Percentiles rank a stretch among this genome's conserved stretches.
Conservation (phyloP, 2,329 filamentous ascomycete genomes). For the Berkeleyomyces basicola region DNA sequence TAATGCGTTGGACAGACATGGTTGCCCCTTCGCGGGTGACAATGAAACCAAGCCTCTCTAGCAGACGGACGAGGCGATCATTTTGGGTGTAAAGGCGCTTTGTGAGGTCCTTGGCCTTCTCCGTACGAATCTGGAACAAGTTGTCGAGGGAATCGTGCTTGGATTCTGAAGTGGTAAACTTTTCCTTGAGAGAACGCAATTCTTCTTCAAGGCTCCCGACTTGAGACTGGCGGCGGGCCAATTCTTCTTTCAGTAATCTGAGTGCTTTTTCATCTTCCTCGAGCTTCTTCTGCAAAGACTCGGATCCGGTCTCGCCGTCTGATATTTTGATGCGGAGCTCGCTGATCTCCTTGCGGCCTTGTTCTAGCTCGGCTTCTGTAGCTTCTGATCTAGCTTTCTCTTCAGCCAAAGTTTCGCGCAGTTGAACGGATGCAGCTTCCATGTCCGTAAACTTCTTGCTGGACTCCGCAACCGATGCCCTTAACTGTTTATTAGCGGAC, state of each 20-base stretch:
- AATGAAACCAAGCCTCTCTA: constrained; percentile 76
- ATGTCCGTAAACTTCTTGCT: constrained; percentile 30
- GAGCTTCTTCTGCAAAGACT: constrained; percentile 56
- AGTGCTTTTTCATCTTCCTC: constrained; percentile 61
- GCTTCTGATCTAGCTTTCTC: constrained; percentile 37
- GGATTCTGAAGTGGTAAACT: constrained; percentile 36
- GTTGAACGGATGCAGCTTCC: constrained; percentile 33
- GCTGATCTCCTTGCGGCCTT: constrained; percentile 52
- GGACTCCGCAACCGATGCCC: constrained; percentile 33
- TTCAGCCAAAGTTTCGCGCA: constrained; percentile 36
- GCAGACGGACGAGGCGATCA: constrained; percentile 62
- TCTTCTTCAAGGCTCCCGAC: constrained; percentile 63
- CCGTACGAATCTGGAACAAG: constrained; percentile 52
- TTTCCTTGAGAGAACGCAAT: constrained; percentile 50
- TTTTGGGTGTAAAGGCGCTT: constrained; percentile 71
- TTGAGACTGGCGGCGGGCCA: constrained; percentile 61
- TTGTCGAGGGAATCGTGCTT: constrained; percentile 34
- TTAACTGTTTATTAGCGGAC: constrained; percentile 36
- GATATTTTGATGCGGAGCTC: constrained; percentile 55
- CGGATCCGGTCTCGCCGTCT: constrained; percentile 70
- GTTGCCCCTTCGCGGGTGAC: constrained; percentile 55
- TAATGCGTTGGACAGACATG: constrained; percentile 60
- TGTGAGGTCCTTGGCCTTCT: constrained; percentile 66
- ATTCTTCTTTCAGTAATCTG: constrained; percentile 47
- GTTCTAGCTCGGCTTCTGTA: constrained; percentile 40